Base-by-base conservation (phyloP, 306 rosid genomes). In the Prunus dulcis region DNA sequence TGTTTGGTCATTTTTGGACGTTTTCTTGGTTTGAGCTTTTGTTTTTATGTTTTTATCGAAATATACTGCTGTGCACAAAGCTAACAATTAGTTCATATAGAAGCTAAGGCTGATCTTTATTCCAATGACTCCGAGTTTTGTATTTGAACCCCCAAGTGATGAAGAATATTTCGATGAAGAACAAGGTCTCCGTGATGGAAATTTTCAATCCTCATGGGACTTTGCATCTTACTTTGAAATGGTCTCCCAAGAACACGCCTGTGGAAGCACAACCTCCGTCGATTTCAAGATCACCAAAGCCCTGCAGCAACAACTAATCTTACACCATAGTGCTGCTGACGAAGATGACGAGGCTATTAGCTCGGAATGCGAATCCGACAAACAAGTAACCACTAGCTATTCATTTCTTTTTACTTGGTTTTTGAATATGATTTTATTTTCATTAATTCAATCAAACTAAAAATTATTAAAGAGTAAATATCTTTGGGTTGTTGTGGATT, bases 241-340 rank as follows among this genome's bases (percentile, higher is more conserved):
- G 1, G 99, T 92, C 2, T 96, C 95, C 1, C 93, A 95, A n/a
- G 99, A 95, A 76, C 97, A 95, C 57, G 92, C 92, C 20, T 96
- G 96, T 28, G 79, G 92, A 25, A 92, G 96, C 82, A 95, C 97
- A 2, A 91, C 99, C 38, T 90, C 99, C 0, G 62, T 95, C 5
- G 96, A 92, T 72, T 87, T 82, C 50, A 95, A 95, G 79, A 95
- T 95, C 56, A 66, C 92, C 74, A 89, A 87, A 64, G 90, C 85
- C 5, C 84, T 87, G 2, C 79, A 69, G 56, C 75, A 83, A 9
- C 97, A 32, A 32, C 38, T 32, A 32, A 32, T 5, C 38, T 32
- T 5, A 32, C 38, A 32, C 1, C 38, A 32, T 32, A 32, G 7
- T 32, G 38, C 38, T 32, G 38, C 1, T 32, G 38, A 32, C 1